Conservation (phyloP, 2,329 filamentous ascomycete genomes). For the Didymellaceae sp. region DNA sequence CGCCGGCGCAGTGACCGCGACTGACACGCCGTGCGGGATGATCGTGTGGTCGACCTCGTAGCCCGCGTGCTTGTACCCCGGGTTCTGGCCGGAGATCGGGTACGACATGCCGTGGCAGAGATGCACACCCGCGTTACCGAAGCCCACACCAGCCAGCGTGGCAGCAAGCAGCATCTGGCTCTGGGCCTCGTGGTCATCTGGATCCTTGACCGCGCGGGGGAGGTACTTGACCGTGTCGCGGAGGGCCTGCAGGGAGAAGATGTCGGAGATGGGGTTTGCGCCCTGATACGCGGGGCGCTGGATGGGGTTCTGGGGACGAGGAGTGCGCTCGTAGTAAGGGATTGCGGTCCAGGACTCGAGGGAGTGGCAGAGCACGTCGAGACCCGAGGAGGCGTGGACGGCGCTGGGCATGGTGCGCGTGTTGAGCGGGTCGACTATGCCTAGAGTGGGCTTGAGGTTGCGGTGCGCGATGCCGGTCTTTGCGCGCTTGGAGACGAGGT, state of each 20-base stretch:
- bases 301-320: conserved; percentile 87
- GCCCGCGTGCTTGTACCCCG: conserved; percentile 85
- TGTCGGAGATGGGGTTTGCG: conserved; percentile 95
- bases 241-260: conserved; percentile 90
- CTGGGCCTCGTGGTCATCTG: conserved; percentile 91
- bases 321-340: conserved; percentile 84
- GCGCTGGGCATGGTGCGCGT: conserved; percentile 95
- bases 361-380: conserved; percentile 94
- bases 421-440: conserved; percentile 86
- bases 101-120: conserved; percentile 93
- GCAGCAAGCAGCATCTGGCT: conserved; percentile 94
- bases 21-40: conserved; percentile 94
- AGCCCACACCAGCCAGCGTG: conserved; percentile 92
- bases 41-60: conserved; percentile 79
- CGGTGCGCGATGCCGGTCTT: conserved; percentile 97
- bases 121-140: conserved; percentile 97
- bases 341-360: conserved; percentile 98
- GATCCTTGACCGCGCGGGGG: conserved; percentile 83
- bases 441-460: conserved; percentile 92
- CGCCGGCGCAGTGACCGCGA: conserved; percentile 89
- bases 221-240: conserved; percentile 88
- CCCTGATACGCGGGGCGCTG: conserved; percentile 93
- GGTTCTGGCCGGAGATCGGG: conserved; percentile 94
- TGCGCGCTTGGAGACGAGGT: conserved; percentile 84
- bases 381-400: conserved; percentile 87